Percentiles rank a stretch among this genome's conserved stretches.
phyloP scores from a whole-genome alignment of 2,329 filamentous ascomycete species.

The Arthrobotrys iridis region DNA sequence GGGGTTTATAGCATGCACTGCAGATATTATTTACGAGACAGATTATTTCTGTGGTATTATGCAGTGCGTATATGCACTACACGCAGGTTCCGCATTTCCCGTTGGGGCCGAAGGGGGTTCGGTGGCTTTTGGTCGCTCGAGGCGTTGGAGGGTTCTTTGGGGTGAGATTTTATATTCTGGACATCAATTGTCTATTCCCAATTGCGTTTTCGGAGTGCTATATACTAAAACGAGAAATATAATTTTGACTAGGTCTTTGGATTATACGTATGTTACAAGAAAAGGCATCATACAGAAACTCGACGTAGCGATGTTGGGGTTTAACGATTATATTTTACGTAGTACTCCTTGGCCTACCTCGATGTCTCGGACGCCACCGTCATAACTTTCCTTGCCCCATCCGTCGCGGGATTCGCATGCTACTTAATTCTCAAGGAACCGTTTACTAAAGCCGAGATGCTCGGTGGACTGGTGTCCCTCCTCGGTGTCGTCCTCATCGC shows the following conservation, averaged over 20 bases:
- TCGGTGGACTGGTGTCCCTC: slow-evolving; percentile 79
- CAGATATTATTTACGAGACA: slow-evolving; percentile 86
- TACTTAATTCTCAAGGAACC: slow-evolving; percentile 78
- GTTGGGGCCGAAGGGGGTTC: slow-evolving; percentile 73
- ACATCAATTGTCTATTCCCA: neutral
- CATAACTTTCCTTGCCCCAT: slow-evolving; percentile 85
- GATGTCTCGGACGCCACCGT: slow-evolving; percentile 88
- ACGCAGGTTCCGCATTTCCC: slow-evolving; percentile 74
- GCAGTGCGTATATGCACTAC: slow-evolving; percentile 78
- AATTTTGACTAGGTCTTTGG: slow-evolving; percentile 55
- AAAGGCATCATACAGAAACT: slow-evolving; percentile 1
- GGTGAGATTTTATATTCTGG: slow-evolving; percentile 10
- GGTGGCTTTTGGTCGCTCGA: slow-evolving; percentile 73
- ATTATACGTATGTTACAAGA: slow-evolving; percentile 59
- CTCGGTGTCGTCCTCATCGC: slow-evolving; percentile 85
- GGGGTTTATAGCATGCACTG: slow-evolving; percentile 76
- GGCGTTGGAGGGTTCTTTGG: slow-evolving; percentile 70
- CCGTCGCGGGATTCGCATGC: slow-evolving; percentile 81
- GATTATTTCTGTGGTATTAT: slow-evolving; percentile 74
- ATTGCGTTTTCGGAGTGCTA: neutral
- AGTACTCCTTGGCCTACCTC: slow-evolving; percentile 76
- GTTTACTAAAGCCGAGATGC: slow-evolving; percentile 79
- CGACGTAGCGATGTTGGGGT: neutral
- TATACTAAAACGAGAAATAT: neutral
- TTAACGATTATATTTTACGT: neutral